Evolutionary conservation across 1,284 basidiomycete species (phyloP).

Genomic region (Sparassis latifolia): DNA sequence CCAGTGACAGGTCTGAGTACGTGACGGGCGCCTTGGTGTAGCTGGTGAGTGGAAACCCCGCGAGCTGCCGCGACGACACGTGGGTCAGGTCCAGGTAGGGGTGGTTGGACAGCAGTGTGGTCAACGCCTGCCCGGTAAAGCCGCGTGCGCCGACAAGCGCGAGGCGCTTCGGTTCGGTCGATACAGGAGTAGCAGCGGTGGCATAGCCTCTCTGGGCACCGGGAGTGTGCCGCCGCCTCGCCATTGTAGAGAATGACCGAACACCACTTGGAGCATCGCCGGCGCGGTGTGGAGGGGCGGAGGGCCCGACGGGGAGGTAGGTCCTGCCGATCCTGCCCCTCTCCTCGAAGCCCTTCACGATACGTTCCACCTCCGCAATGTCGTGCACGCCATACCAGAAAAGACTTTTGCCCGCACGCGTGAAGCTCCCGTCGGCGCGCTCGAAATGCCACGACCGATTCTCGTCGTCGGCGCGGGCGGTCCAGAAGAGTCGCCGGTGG

Average conservation of each 20-base stretch:
- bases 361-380: conserved; percentile 86
- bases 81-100: conserved; percentile 87
- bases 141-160: conserved; percentile 94
- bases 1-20: conserved; percentile 75
- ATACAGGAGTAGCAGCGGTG: conserved; percentile 40
- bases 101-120: conserved; percentile 79
- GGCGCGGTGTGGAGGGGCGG: conserved; percentile 57
- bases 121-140: conserved; percentile 91
- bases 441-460: conserved; percentile 99
- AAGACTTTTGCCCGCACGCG: conserved; percentile 84
- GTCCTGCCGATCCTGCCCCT: conserved; percentile 60
- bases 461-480: conserved; percentile 91
- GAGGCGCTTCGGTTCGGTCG: conserved; percentile 77
- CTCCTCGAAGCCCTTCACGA: conserved; percentile 79
- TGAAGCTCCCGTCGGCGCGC: conserved; percentile 96
- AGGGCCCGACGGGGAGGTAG: conserved; percentile 88
- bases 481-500: conserved; percentile 95
- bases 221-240: conserved; percentile 38
- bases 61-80: conserved; percentile 94
- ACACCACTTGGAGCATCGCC: conserved; percentile 26
- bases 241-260: conserved; percentile 72
- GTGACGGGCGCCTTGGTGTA: conserved; percentile 78
- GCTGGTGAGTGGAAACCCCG: conserved; percentile 72
- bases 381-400: conserved; percentile 98
- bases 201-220: conserved; percentile 57